Conservation (phyloP, 1,284 basidiomycete species). For the Polyporus tsugae region DNA sequence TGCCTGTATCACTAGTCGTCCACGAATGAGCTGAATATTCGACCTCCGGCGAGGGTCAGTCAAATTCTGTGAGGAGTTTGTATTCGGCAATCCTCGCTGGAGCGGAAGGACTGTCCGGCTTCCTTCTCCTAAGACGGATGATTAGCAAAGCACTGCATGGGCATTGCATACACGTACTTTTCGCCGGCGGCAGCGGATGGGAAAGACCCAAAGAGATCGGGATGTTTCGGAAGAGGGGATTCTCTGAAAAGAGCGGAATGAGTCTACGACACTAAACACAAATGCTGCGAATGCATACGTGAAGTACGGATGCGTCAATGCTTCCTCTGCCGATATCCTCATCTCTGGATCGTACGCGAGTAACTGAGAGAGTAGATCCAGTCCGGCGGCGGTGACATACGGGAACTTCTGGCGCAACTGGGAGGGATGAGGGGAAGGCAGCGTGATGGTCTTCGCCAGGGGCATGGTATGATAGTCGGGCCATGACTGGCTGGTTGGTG, state of each 20-base stretch:
- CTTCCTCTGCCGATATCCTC: constrained; percentile 89
- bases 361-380: constrained; percentile 86
- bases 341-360: constrained; percentile 90
- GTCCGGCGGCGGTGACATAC: constrained; percentile 82
- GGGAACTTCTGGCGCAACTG: constrained; percentile 83
- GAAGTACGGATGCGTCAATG: constrained; percentile 92
- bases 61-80: constrained; percentile 59
- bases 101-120: constrained; percentile 80
- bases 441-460: constrained; percentile 79
- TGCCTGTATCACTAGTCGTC: background rate
- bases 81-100: constrained; percentile 72
- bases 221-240: constrained; percentile 94
- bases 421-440: constrained; percentile 79
- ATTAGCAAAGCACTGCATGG: constrained; percentile 6
- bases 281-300: constrained; percentile 57
- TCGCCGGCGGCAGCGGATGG: constrained; percentile 98
- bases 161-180: constrained; percentile 64
- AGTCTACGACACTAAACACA: background rate
- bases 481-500: constrained; percentile 89
- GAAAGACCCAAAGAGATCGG: constrained; percentile 96
- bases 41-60: constrained; percentile 28
- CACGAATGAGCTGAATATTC: background rate
- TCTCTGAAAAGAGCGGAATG: constrained; percentile 62
- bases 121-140: constrained; percentile 62
- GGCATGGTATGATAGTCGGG: constrained; percentile 84